Evolutionary conservation across 441 rosid species (phyloP).

Genomic region (Gossypium schwendimanii): DNA sequence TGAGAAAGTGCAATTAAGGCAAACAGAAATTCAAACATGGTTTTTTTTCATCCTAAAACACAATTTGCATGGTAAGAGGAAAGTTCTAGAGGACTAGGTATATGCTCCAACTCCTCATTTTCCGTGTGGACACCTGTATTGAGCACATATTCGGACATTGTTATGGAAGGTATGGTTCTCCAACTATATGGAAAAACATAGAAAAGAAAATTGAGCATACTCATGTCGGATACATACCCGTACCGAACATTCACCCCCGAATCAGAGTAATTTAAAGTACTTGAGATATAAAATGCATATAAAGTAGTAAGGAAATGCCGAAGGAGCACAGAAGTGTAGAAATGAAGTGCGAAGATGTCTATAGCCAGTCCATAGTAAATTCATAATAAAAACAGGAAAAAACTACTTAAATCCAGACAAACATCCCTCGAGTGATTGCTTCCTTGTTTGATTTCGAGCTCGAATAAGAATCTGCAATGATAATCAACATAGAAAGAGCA

Average conservation of each 20-base stretch:
- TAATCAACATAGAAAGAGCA: conserved; percentile 16
- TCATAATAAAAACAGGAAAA: background rate
- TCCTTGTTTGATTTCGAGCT: conserved; percentile 13
- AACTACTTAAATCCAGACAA: background rate
- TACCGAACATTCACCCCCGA: background rate
- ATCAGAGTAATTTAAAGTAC: background rate
- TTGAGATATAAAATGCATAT: background rate
- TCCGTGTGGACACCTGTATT: background rate
- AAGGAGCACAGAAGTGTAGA: background rate
- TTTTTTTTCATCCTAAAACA: background rate
- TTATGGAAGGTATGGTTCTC: background rate
- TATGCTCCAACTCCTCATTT: background rate
- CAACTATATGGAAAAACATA: background rate
- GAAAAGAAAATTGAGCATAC: background rate
- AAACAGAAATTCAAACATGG: background rate
- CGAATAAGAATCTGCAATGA: background rate
- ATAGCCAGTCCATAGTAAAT: background rate
- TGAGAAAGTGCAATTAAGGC: background rate
- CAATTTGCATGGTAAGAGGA: background rate
- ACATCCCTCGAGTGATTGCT: conserved; percentile 17
- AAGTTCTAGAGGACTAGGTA: background rate
- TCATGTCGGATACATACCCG: background rate
- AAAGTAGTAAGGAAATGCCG: background rate
- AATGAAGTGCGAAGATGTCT: background rate
- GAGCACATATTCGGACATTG: background rate